A percentile compares a stretch with the other conserved stretches of the same genome.
These are phyloP conservation scores for Thalassiosira sp. DNA, from an alignment of 352 stramenopile species.

Conservation along the genomic window DNA sequence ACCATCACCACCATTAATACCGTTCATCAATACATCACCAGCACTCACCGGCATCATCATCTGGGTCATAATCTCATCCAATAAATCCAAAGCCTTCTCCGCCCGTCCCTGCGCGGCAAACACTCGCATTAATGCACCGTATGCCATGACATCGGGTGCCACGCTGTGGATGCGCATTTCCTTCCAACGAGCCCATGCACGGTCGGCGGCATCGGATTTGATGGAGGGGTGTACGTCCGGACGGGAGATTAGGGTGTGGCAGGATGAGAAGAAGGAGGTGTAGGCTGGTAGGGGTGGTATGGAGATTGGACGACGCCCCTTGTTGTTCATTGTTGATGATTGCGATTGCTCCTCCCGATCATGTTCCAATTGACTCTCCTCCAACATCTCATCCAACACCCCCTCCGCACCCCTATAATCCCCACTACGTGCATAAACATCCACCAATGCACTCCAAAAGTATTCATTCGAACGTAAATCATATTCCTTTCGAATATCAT, in stretches of 20 bases:
- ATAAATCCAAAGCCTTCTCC: conserved; percentile 72
- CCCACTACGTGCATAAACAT: conserved; percentile 74
- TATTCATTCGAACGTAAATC: conserved; percentile 55
- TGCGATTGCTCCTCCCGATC: too few relatives aligned
- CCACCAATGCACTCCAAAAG: conserved; percentile 79
- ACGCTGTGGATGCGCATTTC: conserved; percentile 80
- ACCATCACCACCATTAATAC: conserved; percentile 23
- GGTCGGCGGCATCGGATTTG: conserved; percentile 66
- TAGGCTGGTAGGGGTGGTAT: conserved; percentile 72
- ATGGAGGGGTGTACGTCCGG: conserved; percentile 60
- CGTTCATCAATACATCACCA: conserved; percentile 26
- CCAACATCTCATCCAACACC: conserved; percentile 77
- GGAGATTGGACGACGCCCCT: conserved; percentile 19
- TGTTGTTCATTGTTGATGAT: conserved; percentile 3
- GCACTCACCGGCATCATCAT: conserved; percentile 46
- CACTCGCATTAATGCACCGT: conserved; percentile 74
- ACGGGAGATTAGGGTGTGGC: conserved; percentile 74
- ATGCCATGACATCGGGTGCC: conserved; percentile 80
- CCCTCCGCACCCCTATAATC: conserved; percentile 75
- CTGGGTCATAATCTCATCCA: conserved; percentile 75
- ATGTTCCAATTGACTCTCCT: conserved; percentile 38
- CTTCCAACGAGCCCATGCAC: conserved; percentile 78
- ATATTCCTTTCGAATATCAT: conserved; percentile 68
- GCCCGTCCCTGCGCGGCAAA: conserved; percentile 69
- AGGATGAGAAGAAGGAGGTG: conserved; percentile 79